phyloP scores from a whole-genome alignment of 345 rosid genomes.

The Dovyalis caffra region DNA sequence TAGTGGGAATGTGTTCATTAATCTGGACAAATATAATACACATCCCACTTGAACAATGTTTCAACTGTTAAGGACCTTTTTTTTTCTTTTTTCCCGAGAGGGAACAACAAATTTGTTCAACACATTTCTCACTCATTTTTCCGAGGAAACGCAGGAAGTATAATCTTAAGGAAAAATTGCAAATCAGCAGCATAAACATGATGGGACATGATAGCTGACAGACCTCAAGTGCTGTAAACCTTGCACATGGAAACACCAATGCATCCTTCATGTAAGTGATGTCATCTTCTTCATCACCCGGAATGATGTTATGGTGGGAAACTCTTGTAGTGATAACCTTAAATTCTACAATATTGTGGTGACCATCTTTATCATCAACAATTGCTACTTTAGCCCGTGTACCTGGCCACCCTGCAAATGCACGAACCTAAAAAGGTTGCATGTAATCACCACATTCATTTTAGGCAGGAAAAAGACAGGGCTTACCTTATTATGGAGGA shows the following conservation, averaged over 20 bases:
- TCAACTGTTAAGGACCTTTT: background rate
- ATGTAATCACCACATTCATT: constrained; percentile 20
- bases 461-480: constrained; percentile 6
- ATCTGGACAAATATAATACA: no score
- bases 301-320: constrained; percentile 17
- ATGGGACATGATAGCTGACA: background rate
- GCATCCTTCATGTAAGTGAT: constrained; percentile 52
- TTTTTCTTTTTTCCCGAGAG: background rate
- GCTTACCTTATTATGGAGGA: constrained; percentile 80
- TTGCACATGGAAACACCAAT: constrained; percentile 68
- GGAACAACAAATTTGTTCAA: background rate
- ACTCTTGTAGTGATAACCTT: constrained; percentile 77
- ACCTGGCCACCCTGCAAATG: constrained; percentile 99
- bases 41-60: background rate
- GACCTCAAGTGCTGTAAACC: constrained; percentile 71
- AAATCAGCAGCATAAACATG: background rate
- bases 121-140: no score
- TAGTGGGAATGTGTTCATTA: background rate
- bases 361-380: constrained; percentile 39
- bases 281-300: constrained; percentile 36
- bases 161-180: no score
- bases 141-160: no score
- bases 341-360: constrained; percentile 46
- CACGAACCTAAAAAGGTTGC: constrained; percentile 75
- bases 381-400: constrained; percentile 70